A percentile compares a stretch with the other conserved stretches of the same genome.
Conservation (phyloP, 805 yeast species). For the Teunomyces cretensis region DNA sequence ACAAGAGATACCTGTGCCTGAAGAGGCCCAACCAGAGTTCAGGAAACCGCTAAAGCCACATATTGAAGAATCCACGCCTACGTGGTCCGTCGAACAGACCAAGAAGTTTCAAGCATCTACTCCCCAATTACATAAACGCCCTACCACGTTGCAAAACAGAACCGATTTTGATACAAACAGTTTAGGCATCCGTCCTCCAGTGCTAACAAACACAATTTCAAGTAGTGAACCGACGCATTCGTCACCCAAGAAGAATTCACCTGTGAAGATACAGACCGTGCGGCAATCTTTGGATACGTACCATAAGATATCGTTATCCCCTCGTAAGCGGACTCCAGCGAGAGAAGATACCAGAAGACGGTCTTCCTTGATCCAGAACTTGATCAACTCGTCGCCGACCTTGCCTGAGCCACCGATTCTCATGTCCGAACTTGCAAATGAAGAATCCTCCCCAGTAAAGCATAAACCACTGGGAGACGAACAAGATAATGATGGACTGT, state of each 20-base stretch:
- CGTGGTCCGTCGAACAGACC: constrained; percentile 33
- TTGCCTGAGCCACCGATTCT: constrained; percentile 45
- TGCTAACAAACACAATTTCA: constrained; percentile 11
- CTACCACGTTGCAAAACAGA: constrained; percentile 9
- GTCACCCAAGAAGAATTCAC: constrained; percentile 11
- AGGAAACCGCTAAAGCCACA: constrained; percentile 20
- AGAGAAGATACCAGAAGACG: constrained; percentile 18
- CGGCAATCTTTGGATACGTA: constrained; percentile 31
- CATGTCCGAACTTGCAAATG: constrained; percentile 32
- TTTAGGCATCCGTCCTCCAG: constrained; percentile 17
- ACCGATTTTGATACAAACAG: constrained; percentile 17
- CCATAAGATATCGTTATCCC: constrained; percentile 32
- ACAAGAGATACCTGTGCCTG: not conserved
- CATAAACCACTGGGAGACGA: constrained; percentile 5
- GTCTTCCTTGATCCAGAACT: constrained; percentile 34
- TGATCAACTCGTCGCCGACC: constrained; percentile 43
- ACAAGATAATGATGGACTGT: constrained; percentile 1
- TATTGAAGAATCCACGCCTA: constrained; percentile 29
- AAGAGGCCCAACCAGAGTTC: constrained; percentile 8
- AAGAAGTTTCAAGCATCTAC: constrained; percentile 25
- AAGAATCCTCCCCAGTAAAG: constrained; percentile 8
- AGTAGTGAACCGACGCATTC: constrained; percentile 1
- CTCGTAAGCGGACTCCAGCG: constrained; percentile 26
- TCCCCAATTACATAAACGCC: constrained; percentile 22
- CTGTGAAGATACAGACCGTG: constrained; percentile 23